Conservation (phyloP, 495 filamentous ascomycete genomes). For the Lophium mytilinum region DNA sequence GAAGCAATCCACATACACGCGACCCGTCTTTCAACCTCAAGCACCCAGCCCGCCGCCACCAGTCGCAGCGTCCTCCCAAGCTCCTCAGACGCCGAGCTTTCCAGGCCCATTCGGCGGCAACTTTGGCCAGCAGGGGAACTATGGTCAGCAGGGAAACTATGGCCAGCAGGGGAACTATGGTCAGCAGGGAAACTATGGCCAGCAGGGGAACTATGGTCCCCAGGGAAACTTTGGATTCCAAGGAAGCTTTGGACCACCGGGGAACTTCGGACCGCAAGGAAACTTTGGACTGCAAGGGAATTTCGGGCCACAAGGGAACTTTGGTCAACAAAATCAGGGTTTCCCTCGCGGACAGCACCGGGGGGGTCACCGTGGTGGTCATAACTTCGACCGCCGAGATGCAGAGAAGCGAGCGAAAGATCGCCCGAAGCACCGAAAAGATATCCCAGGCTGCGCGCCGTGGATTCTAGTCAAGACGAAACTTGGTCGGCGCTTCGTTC, state of each 20-base stretch:
- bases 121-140: neutral
- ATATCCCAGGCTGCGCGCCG: slow-evolving; percentile 73
- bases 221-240: neutral
- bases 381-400: slow-evolving; percentile 40
- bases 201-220: neutral
- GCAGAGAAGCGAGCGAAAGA: slow-evolving; percentile 79
- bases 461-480: slow-evolving; percentile 93
- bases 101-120: neutral
- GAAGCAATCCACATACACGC: slow-evolving; percentile 78
- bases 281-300: neutral
- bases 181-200: neutral
- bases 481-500: slow-evolving; percentile 75
- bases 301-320: neutral
- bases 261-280: neutral
- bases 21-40: slow-evolving; percentile 43
- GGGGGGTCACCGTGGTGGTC: slow-evolving; percentile 13
- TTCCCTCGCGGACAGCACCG: slow-evolving; percentile 1
- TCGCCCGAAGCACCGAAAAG: slow-evolving; percentile 69
- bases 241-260: neutral
- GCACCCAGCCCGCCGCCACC: slow-evolving; percentile 20
- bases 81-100: neutral
- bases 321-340: neutral
- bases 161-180: neutral
- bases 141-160: neutral
- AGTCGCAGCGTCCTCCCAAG: neutral